Base-by-base conservation (phyloP, 345 rosid species). In the Murraya koenigii region DNA sequence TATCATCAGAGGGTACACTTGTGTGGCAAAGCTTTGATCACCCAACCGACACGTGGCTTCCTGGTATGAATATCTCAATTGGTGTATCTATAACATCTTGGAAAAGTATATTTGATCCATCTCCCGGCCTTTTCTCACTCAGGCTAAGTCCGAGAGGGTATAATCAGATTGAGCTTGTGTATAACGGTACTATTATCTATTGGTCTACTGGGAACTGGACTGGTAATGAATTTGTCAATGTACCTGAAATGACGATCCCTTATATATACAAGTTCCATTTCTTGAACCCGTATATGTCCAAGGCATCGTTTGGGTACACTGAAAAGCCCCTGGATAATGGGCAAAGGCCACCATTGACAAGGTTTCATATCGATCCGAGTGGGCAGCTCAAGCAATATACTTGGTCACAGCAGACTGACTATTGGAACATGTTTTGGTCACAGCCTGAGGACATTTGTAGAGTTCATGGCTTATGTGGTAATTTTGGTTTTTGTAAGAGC, bases 181-280 rank as follows among this genome's bases (percentile, higher is more conserved):
- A 85, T 69, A 84, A 90, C 41, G 56, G 56, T 32, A 76, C 78
- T 54, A 36, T 30, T 25, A 75, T n/a, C 35, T 91, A 86, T 71
- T 91, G 92, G 95, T 84, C 82, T 30, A 88, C 90, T 2, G 95
- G 91, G 22, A 86, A 84, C 60, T 91, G 92, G 91, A 87, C 85
- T 14, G 92, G 94, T 8, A 56, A 55, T n/a, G 77, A 82, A n/a
- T 91, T 89, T 63, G 20, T 80, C 47, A 81, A 80, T 64, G 87
- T 90, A 7, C 93, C 91, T 1, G 82, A 89, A 76, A 85, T 89
- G 90, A 82, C 84, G 13, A 71, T 88, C 20, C 87, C 56, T 32
- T 91, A 76, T 80, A 91, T 92, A 62, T 93, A 92, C 83, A 86
- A 33, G 15, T 91, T 92, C 88, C 79, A 86, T 74, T 92, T 91